These are phyloP conservation scores for Mycena olivaceomarginata DNA, from an alignment of 768 basidiomycete species.

Conservation along the genomic window DNA sequence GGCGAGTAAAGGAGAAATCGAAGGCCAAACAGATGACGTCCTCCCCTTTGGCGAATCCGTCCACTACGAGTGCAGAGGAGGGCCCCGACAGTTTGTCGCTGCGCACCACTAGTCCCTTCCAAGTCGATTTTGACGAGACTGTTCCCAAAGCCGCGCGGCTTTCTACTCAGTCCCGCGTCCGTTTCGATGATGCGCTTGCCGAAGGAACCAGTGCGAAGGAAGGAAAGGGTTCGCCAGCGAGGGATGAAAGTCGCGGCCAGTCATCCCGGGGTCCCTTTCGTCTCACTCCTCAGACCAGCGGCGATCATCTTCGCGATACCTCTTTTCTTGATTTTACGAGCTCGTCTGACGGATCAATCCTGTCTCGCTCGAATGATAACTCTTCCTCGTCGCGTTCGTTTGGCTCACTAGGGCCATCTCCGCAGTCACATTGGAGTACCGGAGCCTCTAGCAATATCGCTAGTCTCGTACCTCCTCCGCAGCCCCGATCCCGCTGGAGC, in stretches of 20 bases:
- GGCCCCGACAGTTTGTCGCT: constrained; percentile 54
- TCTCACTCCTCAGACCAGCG: constrained; percentile 49
- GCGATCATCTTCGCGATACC: constrained; percentile 41
- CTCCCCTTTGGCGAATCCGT: constrained; percentile 29
- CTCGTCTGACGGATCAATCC: constrained; percentile 54
- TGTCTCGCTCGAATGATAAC: constrained; percentile 48
- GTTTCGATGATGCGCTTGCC: constrained; percentile 40
- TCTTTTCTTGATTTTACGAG: constrained; percentile 64
- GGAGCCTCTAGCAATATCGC: constrained; percentile 35
- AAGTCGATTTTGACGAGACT: constrained; percentile 59
- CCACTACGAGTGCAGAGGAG: constrained; percentile 29
- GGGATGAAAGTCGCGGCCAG: neutral
- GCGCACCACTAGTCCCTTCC: constrained; percentile 67
- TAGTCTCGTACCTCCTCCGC: constrained; percentile 46
- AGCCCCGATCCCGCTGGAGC: constrained; percentile 63
- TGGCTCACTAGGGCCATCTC: constrained; percentile 20
- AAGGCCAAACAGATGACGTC: constrained; percentile 12
- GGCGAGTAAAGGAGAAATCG: constrained; percentile 35
- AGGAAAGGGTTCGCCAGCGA: constrained; percentile 3
- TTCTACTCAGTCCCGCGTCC: constrained; percentile 53
- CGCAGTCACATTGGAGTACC: constrained; percentile 39
- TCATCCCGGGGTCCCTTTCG: constrained; percentile 45
- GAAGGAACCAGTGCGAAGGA: constrained; percentile 2
- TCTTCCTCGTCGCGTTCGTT: constrained; percentile 45
- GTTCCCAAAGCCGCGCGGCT: constrained; percentile 43